Evolutionary conservation across 2,329 filamentous ascomycete genomes (phyloP), one percentile per base, ranked within the genome.

Genomic region (Aureobasidium vineae): DNA sequence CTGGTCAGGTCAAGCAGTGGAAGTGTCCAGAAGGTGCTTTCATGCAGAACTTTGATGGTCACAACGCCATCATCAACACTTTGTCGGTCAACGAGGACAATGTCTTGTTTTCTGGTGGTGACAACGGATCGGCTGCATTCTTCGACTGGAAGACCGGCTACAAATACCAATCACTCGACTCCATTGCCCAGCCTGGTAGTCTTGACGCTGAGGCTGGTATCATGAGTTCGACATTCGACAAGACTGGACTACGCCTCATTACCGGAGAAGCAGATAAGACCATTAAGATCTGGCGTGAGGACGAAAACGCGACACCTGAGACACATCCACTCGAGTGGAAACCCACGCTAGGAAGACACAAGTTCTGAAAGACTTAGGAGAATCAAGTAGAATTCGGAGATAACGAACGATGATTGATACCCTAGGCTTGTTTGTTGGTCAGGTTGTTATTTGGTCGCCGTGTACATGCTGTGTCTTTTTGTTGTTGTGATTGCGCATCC

Each of bases 101-200:
- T 73, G 91, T 98, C 19, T 79, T 99, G 67, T 97, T 99, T 78
- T 95, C 92, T 2, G 95, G 95, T 66, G 94, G 89, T 54, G 95
- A 99, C 75, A 97, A 99, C 72, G 95, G 96, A 47, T 96, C 91
- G 41, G 95, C 98, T 83, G 91, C 88, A 71, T 99, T 99, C 82
- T 99, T 93, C 90, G 96, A 99, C 77, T 99, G 95, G 95, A 98
- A 98, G 80, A 90, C 92, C 0, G 95, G 96, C 0, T 87, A 99
- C 76, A 85, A 90, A 56, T 99, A 95, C 81, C 95, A 99, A 79
- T 86, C 87, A 10, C 84, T 94, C 15, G 93, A 99, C 72, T 96
- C 91, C 3, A 91, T 91, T 8, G 95, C 95, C 0, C 95, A 99
- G 77, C 95, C 95, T 0, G 95, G 95, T 59, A 96, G 91, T 21